Conservation (phyloP, 2,329 filamentous ascomycete genomes). For the Ophiostoma sp. region DNA sequence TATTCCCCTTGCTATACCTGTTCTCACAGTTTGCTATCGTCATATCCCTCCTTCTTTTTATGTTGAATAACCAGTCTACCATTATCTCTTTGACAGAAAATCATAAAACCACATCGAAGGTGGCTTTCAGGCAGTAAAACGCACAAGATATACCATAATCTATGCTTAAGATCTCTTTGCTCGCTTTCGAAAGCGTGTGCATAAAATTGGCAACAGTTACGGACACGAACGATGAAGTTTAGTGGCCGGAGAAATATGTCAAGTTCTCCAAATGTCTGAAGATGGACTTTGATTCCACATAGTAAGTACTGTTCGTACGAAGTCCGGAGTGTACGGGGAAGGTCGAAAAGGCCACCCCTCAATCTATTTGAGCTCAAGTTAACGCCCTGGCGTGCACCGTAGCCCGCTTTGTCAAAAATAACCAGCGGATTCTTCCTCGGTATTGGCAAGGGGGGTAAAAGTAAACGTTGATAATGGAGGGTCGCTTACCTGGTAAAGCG, state of each 20-base stretch:
- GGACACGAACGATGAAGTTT: neutral
- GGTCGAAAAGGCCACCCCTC: neutral
- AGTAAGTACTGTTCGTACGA: neutral
- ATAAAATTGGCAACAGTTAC: neutral
- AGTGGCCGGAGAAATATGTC: neutral
- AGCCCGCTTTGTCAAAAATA: neutral
- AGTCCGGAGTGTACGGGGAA: neutral
- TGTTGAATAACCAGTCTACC: no score
- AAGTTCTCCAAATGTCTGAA: neutral
- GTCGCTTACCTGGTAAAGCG: slow-evolving; percentile 2
- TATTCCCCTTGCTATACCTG: no score
- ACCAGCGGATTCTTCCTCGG: neutral
- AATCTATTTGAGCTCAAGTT: neutral
- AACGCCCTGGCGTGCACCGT: neutral
- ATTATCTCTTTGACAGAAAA: no score
- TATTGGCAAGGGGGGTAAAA: neutral
- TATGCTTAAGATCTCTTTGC: no score
- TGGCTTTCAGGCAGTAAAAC: no score
- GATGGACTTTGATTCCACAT: neutral
- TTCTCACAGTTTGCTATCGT: no score
- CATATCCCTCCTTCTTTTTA: no score
- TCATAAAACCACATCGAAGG: no score
- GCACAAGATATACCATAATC: no score
- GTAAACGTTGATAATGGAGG: slow-evolving; percentile 1
- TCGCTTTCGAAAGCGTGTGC: no score